Percentiles rank a stretch among this genome's conserved stretches.
Evolutionary conservation across 2,329 filamentous ascomycete species (phyloP).

Genomic region (Lasiodiplodia gonubiensis): DNA sequence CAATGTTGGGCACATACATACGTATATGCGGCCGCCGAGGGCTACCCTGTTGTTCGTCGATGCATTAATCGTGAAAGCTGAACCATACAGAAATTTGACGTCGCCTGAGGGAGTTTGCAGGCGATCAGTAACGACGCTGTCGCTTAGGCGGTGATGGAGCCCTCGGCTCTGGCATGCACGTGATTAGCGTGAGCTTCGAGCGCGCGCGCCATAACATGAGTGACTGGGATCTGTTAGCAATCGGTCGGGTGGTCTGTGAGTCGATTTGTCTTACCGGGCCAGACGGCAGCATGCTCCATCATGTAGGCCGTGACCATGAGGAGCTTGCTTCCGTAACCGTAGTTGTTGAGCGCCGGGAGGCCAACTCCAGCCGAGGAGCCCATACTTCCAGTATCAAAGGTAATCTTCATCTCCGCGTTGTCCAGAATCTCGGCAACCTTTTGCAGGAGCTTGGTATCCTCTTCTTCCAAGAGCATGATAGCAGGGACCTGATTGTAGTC

Average conservation of each 20-base stretch:
- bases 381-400: slow-evolving; percentile 51
- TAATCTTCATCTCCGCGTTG: slow-evolving; percentile 80
- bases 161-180: slow-evolving; percentile 65
- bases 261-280: slow-evolving; percentile 71
- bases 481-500: slow-evolving; percentile 81
- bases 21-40: slow-evolving; percentile 6
- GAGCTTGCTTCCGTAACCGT: slow-evolving; percentile 84
- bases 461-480: slow-evolving; percentile 88
- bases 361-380: slow-evolving; percentile 52
- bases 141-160: slow-evolving; percentile 40
- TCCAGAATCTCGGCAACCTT: slow-evolving; percentile 82
- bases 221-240: slow-evolving; percentile 55
- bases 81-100: slow-evolving; percentile 3
- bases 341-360: slow-evolving; percentile 61
- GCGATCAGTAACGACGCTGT: background rate
- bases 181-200: slow-evolving; percentile 68
- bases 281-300: slow-evolving; percentile 86
- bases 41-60: slow-evolving; percentile 4
- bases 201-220: slow-evolving; percentile 71
- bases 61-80: slow-evolving; percentile 16
- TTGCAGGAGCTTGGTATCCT: slow-evolving; percentile 82
- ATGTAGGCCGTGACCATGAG: slow-evolving; percentile 83
- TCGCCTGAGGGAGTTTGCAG: background rate
- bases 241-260: no score
- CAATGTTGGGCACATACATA: slow-evolving; percentile 11